Evolutionary conservation across 306 rosid genomes (phyloP).

Genomic region (Medicago lupulina): DNA sequence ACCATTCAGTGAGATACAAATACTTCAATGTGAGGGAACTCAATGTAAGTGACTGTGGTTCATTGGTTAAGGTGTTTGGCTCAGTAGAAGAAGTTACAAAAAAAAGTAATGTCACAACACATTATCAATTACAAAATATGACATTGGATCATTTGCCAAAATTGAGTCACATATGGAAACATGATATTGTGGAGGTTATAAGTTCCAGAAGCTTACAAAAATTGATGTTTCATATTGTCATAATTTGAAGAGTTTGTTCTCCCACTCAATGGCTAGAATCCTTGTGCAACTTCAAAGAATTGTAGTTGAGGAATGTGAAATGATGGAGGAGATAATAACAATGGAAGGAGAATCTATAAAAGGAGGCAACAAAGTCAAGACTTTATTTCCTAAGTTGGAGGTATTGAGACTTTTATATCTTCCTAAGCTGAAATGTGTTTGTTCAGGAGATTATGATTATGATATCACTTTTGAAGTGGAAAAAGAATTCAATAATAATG

Average conservation of each 20-base stretch:
- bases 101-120: neutral
- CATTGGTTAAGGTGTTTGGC: neutral
- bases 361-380: constrained; percentile 14
- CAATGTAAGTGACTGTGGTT: neutral
- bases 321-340: constrained; percentile 31
- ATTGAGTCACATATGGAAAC: too few relatives aligned
- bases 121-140: too few relatives aligned
- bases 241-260: constrained; percentile 15
- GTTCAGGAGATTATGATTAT: constrained; percentile 14
- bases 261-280: constrained; percentile 23
- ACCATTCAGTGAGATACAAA: neutral
- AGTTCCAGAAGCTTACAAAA: neutral
- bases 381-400: constrained; percentile 12
- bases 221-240: neutral
- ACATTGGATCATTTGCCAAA: too few relatives aligned
- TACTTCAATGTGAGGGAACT: neutral
- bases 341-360: neutral
- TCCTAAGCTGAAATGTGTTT: constrained; percentile 9
- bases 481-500: neutral
- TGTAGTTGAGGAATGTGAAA: accelerated
- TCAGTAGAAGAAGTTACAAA: neutral
- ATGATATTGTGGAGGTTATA: too few relatives aligned
- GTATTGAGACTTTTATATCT: accelerated
- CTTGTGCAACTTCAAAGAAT: constrained; percentile 1
- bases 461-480: constrained; percentile 3